These are phyloP conservation scores for Homolaphlyctis polyrhiza DNA, from an alignment of 371 early-diverging fungal genomes.

Conservation along the genomic window DNA sequence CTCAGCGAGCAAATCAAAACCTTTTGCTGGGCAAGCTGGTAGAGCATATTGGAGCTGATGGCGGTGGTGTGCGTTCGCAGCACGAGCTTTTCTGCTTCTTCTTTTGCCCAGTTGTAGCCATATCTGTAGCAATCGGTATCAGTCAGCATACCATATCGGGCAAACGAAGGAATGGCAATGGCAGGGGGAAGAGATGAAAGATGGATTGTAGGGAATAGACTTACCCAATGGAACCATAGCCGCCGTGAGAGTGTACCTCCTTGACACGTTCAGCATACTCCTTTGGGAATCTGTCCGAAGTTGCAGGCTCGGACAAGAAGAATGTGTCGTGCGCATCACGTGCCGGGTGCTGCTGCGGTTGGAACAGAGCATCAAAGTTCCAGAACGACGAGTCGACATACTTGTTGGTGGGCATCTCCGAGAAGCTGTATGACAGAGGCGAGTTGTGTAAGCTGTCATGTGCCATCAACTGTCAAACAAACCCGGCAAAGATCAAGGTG, in stretches of 20 bases:
- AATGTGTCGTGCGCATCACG: constrained; percentile 99
- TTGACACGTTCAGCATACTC: constrained; percentile 91
- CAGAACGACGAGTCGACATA: constrained; percentile 99
- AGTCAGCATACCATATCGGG: too few species aligned
- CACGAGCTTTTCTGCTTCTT: constrained; percentile 93
- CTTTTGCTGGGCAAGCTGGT: constrained; percentile 81
- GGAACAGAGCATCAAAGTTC: constrained; percentile 99
- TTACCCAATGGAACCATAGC: constrained; percentile 94
- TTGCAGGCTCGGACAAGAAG: constrained; percentile 89
- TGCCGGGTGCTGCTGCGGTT: constrained; percentile 99
- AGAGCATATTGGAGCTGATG: constrained; percentile 89
- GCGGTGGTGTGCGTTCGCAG: constrained; percentile 99
- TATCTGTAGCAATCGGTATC: constrained; percentile 50
- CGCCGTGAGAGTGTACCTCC: constrained; percentile 91
- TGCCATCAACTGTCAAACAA: too few species aligned
- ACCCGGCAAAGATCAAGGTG: background rate
- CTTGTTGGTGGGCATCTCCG: constrained; percentile 98
- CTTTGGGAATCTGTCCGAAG: constrained; percentile 69
- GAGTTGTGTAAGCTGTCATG: background rate
- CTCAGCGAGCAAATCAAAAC: constrained; percentile 31
- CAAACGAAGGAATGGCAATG: too few species aligned
- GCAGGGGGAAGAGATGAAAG: background rate
- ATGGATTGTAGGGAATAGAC: too few species aligned
- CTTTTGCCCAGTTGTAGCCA: constrained; percentile 88
- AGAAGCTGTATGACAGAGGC: constrained; percentile 63